phyloP scores from a whole-genome alignment of 2,329 filamentous ascomycete species.

The Epichloe scottii region DNA sequence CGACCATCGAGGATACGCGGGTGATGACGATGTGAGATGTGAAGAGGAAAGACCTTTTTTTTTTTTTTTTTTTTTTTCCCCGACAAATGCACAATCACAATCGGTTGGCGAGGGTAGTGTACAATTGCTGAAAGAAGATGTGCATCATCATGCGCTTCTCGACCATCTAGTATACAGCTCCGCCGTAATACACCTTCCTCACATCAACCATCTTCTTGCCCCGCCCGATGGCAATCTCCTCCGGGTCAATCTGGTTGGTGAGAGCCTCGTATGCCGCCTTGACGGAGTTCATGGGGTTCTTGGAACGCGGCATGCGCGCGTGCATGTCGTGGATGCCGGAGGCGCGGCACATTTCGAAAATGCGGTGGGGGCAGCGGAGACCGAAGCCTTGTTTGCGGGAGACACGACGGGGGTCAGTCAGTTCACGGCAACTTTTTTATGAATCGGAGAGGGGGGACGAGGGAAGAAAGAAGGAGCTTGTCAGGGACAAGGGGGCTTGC shows the following conservation, averaged over 20 bases:
- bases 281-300: conserved; percentile 96
- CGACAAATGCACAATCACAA: too few relatives aligned
- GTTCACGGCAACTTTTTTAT: background rate
- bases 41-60: too few relatives aligned
- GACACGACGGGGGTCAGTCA: too few relatives aligned
- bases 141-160: too few relatives aligned
- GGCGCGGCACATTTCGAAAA: conserved; percentile 87
- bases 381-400: conserved; percentile 67
- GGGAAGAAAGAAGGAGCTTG: background rate
- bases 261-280: conserved; percentile 82
- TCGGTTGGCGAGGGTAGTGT: too few relatives aligned
- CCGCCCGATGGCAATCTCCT: conserved; percentile 76
- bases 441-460: background rate
- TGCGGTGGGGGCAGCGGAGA: conserved; percentile 77
- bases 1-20: too few relatives aligned
- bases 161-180: conserved; percentile 44
- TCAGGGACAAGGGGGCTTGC: conserved; percentile 12
- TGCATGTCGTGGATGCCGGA: conserved; percentile 80
- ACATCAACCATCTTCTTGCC: conserved; percentile 96
- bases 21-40: too few relatives aligned
- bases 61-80: too few relatives aligned
- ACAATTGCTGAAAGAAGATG: background rate
- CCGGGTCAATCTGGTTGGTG: conserved; percentile 70
- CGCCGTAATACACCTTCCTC: conserved; percentile 92
- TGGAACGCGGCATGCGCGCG: conserved; percentile 67